These are phyloP conservation scores for Cladorrhinum sp. DNA, from an alignment of 2,329 filamentous ascomycete genomes.

Conservation along the genomic window DNA sequence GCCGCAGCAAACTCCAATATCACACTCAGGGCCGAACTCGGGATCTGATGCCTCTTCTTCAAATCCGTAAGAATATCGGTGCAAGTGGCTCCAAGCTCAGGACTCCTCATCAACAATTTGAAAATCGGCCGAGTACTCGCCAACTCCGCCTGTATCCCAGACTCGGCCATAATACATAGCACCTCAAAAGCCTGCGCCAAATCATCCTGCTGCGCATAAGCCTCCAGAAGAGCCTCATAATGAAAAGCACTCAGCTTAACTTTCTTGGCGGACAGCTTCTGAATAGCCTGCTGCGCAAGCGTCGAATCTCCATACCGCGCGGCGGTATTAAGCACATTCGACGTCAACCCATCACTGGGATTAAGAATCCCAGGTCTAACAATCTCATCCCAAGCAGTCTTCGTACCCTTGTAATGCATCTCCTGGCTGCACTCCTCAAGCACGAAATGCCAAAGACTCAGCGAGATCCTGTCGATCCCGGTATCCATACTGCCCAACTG, in stretches of 20 bases:
- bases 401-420: conserved; percentile 62
- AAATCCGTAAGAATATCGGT: conserved; percentile 57
- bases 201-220: conserved; percentile 61
- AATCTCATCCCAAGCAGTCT: conserved; percentile 65
- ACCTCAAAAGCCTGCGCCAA: conserved; percentile 65
- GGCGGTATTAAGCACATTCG: conserved; percentile 68
- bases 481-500: conserved; percentile 41
- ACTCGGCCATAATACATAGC: conserved; percentile 69
- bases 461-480: conserved; percentile 41
- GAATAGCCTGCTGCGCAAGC: conserved; percentile 69
- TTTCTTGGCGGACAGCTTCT: conserved; percentile 57
- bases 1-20: conserved; percentile 37
- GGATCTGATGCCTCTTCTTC: conserved; percentile 32
- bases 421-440: conserved; percentile 70
- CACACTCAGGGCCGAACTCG: conserved; percentile 40
- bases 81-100: conserved; percentile 47
- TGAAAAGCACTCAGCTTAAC: conserved; percentile 63
- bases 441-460: conserved; percentile 64
- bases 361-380: conserved; percentile 43
- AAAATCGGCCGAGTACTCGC: conserved; percentile 64
- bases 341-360: conserved; percentile 33
- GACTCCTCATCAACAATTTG: conserved; percentile 48
- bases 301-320: conserved; percentile 63
- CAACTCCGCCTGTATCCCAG: conserved; percentile 54
- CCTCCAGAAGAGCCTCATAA: conserved; percentile 75